Evolutionary conservation across 2,329 filamentous ascomycete genomes (phyloP), one percentile per base, ranked within the genome.

Genomic region (Sporothrix luriei): DNA sequence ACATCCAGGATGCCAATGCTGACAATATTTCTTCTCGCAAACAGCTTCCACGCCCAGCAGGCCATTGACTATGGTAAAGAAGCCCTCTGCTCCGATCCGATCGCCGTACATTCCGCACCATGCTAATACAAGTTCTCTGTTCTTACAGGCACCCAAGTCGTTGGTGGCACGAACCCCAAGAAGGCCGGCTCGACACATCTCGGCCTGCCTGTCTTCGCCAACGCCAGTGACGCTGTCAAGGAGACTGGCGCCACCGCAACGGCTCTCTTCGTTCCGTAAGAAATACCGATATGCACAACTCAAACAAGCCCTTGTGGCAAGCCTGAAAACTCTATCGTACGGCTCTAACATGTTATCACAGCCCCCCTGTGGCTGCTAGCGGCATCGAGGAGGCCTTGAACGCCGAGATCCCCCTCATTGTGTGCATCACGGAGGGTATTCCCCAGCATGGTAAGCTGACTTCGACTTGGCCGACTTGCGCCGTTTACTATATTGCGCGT

Each of bases 91-190:
- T 11, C 46, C 21, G 29, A 14, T 13, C 4, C 54, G 40, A 24
- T 13, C 9, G 21, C 11, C 14, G 11, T 21, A n/a, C 46, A 7
- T 24, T 14, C 7, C 46, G 19, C 33, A 13, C 1, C 14, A 43
- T 48, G 14, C 66, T 68, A 14, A 68, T 61, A n/a, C 52, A 61
- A n/a, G 40, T 38, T 29, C 66, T 26, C n/a, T 7, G 21, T 33
- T 49, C 26, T 9, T 24, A 4, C 52, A 96, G 93, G 94, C 80
- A 99, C 95, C 77, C 94, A 97, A 80, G 93, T 99, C 75, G 93
- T 99, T 75, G 95, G 95, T 81, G 95, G 95, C 79, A 98, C 94
- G 78, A 98, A 98, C 85, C 95, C 95, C 79, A 98, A 97, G 88
- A 99, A 99, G 86, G 95, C 95, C 75, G 95, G 95, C 78, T 83